These are phyloP conservation scores for Salvia miltiorrhiza DNA, from an alignment of 257 asterid genomes.

Conservation along the genomic window DNA sequence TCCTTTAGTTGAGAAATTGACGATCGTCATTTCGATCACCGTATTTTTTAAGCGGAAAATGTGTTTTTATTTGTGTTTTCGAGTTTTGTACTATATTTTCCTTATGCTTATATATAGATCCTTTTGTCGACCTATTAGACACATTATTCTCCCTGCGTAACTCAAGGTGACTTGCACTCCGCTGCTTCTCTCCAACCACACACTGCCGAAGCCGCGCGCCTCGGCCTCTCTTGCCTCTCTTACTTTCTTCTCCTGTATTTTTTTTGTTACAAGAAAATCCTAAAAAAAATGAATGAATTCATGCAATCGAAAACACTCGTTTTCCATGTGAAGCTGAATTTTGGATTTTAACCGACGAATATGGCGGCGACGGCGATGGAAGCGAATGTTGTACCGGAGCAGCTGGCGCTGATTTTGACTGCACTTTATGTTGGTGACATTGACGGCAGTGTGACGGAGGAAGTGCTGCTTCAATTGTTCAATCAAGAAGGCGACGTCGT, in stretches of 20 bases:
- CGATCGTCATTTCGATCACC: too few species aligned
- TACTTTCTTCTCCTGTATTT: background rate
- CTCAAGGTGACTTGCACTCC: background rate
- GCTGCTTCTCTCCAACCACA: background rate
- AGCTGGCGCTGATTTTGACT: slow-evolving; percentile 8
- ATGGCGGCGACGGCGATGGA: slow-evolving; percentile 3
- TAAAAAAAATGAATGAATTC: background rate
- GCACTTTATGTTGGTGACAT: slow-evolving; percentile 31
- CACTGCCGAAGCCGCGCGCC: background rate
- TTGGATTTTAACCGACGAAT: background rate
- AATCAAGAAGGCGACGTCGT: slow-evolving; percentile 18
- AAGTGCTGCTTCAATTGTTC: slow-evolving; percentile 14
- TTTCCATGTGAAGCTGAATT: slow-evolving; percentile 9
- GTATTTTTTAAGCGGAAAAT: too few species aligned
- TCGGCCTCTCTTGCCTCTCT: too few species aligned
- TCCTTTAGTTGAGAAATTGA: too few species aligned
- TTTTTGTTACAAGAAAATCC: background rate
- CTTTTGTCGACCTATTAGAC: too few species aligned
- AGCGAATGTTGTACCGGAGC: background rate
- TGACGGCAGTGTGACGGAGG: slow-evolving; percentile 26
- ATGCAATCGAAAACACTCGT: background rate
- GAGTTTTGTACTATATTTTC: too few species aligned
- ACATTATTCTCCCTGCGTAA: background rate
- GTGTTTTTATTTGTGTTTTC: too few species aligned
- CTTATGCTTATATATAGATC: too few species aligned